These are phyloP conservation scores for Trifolium repens DNA, from an alignment of 306 rosid species.

Conservation along the genomic window DNA sequence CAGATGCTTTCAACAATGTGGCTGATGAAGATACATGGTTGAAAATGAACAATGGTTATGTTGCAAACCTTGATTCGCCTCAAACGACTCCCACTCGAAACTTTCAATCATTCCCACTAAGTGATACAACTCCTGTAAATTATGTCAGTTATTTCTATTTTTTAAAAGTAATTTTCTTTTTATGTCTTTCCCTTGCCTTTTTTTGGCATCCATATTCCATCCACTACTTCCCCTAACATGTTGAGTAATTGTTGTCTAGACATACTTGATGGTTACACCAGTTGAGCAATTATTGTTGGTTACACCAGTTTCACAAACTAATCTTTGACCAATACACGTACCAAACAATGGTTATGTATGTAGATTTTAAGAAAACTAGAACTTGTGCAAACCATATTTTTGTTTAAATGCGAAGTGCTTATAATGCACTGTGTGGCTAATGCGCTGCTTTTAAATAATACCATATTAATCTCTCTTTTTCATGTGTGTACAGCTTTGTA, in stretches of 20 bases:
- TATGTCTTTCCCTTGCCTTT: conserved; percentile 33
- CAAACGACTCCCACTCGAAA: conserved; percentile 75
- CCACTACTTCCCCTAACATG: conserved; percentile 7
- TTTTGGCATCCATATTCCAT: background rate
- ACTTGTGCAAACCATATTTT: conserved; percentile 22
- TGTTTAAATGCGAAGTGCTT: conserved; percentile 2
- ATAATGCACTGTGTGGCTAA: conserved; percentile 4
- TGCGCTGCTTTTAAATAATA: conserved; percentile 17
- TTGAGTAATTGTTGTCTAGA: background rate
- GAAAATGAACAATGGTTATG: conserved; percentile 86
- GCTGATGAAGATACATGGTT: conserved; percentile 94
- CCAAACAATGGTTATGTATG: conserved; percentile 11
- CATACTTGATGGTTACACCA: background rate
- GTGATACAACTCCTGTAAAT: conserved; percentile 69
- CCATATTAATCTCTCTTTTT: conserved; percentile 1
- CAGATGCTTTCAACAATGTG: conserved; percentile 74
- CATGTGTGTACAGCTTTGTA: conserved; percentile 3
- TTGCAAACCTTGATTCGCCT: conserved; percentile 85
- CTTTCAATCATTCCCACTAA: conserved; percentile 72
- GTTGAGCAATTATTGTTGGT: background rate
- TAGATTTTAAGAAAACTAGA: conserved; percentile 5
- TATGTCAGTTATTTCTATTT: conserved; percentile 32
- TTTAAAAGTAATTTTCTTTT: conserved; percentile 11
- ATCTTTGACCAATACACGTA: conserved; percentile 3
- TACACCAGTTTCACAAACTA: conserved; percentile 2